Conservation (phyloP, 192 early-diverging fungal genomes). For the Backusella parvicylindrica region DNA sequence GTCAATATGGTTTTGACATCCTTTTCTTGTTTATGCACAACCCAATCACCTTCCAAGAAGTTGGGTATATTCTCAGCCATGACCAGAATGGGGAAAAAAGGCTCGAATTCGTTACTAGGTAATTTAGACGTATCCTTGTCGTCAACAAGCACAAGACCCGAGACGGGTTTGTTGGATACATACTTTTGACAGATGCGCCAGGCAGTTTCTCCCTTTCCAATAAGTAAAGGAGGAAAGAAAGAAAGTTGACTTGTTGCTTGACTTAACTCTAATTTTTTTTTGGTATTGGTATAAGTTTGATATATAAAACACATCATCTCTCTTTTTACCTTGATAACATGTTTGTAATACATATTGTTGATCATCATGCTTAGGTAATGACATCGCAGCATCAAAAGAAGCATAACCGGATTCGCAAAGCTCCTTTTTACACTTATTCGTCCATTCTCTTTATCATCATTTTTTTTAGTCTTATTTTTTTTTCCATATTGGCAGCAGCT, state of each 20-base stretch:
- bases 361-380: neutral
- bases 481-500: neutral
- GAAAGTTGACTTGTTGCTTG: constrained; percentile 1
- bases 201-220: constrained; percentile 10
- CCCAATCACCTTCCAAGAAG: constrained; percentile 11
- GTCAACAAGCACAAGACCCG: constrained; percentile 11
- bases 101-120: constrained; percentile 16
- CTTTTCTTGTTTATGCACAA: neutral
- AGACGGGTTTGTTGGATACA: constrained; percentile 21
- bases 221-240: constrained; percentile 20
- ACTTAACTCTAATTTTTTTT: constrained; percentile 17
- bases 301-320: neutral
- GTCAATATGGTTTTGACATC: neutral
- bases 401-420: neutral
- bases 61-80: neutral
- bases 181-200: constrained; percentile 18
- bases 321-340: constrained; percentile 1
- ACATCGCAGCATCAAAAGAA: neutral
- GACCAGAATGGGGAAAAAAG: constrained; percentile 13
- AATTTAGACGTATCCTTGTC: neutral
- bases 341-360: neutral
- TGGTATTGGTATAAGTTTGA: no score
- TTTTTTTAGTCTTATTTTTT: neutral
- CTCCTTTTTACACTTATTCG: neutral
- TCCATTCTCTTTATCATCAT: neutral